Percentiles rank a stretch among this genome's conserved stretches.
phyloP scores from a whole-genome alignment of 164 flowering plant species.

The Saururus chinensis region DNA sequence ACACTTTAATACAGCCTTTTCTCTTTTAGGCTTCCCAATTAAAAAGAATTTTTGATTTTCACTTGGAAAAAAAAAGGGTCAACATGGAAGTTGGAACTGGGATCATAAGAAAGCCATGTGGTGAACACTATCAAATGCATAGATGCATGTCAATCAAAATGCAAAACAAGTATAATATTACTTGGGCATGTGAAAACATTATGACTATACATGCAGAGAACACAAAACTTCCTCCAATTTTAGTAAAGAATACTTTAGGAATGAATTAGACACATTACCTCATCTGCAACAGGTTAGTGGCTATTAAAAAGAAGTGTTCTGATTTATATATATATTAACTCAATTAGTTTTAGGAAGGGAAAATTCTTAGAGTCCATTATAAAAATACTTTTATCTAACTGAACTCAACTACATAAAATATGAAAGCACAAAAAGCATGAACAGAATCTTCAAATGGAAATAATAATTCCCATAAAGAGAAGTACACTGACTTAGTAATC shows the following conservation, averaged over 20 bases:
- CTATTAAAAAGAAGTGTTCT: too few relatives aligned
- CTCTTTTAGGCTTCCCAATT: neutral
- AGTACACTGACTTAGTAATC: slow-evolving; percentile 12
- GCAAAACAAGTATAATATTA: neutral
- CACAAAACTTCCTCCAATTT: too few relatives aligned
- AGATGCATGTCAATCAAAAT: neutral
- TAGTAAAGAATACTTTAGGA: neutral
- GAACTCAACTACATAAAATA: neutral
- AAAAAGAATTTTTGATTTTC: neutral
- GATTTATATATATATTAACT: too few relatives aligned
- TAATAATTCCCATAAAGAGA: neutral
- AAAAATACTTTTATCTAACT: neutral
- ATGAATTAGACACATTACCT: neutral
- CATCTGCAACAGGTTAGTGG: neutral
- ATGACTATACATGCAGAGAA: neutral
- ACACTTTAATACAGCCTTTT: neutral
- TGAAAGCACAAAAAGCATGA: neutral
- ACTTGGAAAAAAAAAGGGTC: too few relatives aligned
- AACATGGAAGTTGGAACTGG: too few relatives aligned
- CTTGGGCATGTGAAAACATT: neutral
- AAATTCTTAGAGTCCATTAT: too few relatives aligned
- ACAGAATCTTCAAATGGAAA: neutral
- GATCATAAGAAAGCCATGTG: neutral
- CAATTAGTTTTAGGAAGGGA: neutral
- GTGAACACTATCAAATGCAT: neutral